Evolutionary conservation across 345 rosid genomes (phyloP).

Genomic region (Eucalyptus lansdowneana): DNA sequence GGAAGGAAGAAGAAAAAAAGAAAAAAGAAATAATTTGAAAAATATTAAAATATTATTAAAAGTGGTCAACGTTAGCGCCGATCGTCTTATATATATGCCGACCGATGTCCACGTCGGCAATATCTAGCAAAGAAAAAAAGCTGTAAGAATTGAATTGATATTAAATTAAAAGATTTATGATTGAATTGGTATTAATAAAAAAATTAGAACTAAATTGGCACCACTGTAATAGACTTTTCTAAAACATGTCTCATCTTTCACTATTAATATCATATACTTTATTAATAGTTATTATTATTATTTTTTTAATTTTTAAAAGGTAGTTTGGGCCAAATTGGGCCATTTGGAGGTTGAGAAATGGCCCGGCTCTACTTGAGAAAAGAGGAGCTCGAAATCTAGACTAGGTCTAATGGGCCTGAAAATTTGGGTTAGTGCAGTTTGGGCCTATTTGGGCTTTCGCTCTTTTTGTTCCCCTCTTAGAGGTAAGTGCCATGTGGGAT

Average conservation of each 20-base stretch:
- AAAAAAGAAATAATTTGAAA: accelerated
- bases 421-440: accelerated
- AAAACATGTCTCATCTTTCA: too few relatives aligned
- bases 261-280: too few relatives aligned
- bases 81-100: accelerated
- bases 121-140: too few relatives aligned
- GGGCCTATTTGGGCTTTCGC: neutral
- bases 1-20: accelerated
- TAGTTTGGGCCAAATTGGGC: neutral
- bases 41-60: too few relatives aligned
- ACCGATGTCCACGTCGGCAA: too few relatives aligned
- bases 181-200: accelerated
- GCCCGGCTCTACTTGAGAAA: accelerated
- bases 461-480: neutral
- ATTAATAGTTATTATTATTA: too few relatives aligned
- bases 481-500: neutral
- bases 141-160: too few relatives aligned
- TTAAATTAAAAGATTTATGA: too few relatives aligned
- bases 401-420: neutral
- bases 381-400: neutral
- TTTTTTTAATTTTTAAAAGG: too few relatives aligned
- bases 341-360: neutral
- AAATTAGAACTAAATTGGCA: accelerated
- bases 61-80: accelerated
- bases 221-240: accelerated